A percentile compares a stretch with the other conserved stretches of the same genome.
Evolutionary conservation across 2,329 filamentous ascomycete genomes (phyloP).

Genomic region (Seiridium cupressi): DNA sequence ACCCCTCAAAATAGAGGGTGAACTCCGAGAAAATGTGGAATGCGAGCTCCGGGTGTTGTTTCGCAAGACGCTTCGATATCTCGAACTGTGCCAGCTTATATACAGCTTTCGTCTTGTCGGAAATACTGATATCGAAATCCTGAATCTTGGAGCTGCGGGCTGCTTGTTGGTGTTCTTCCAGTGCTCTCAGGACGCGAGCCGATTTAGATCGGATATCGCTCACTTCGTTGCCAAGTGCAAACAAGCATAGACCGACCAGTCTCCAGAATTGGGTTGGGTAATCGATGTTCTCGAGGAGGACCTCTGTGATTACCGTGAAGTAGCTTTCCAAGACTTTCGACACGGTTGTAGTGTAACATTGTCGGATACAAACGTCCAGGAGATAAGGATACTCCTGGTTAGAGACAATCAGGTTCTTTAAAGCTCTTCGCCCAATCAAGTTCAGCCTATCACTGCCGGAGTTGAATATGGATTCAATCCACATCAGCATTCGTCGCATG

Average conservation of each 20-base stretch:
- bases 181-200: constrained; percentile 71
- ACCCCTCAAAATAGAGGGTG: constrained; percentile 85
- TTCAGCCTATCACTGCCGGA: constrained; percentile 91
- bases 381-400: constrained; percentile 86
- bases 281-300: constrained; percentile 78
- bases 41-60: constrained; percentile 83
- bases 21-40: constrained; percentile 97
- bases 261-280: constrained; percentile 90
- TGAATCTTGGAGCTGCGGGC: constrained; percentile 82
- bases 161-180: constrained; percentile 78
- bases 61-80: constrained; percentile 85
- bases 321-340: constrained; percentile 91
- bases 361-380: constrained; percentile 84
- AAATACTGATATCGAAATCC: constrained; percentile 97
- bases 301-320: constrained; percentile 86
- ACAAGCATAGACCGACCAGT: constrained; percentile 81
- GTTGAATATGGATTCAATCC: constrained; percentile 94
- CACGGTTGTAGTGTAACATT: constrained; percentile 81
- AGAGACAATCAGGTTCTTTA: constrained; percentile 86
- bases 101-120: constrained; percentile 96
- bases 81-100: constrained; percentile 98
- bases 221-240: constrained; percentile 88
- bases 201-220: constrained; percentile 88
- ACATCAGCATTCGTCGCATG: constrained; percentile 85
- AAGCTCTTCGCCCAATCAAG: constrained; percentile 79